Evolutionary conservation across 176 grass and related monocot species (phyloP), one percentile per base, ranked within the genome.

Genomic region (Dendrocalamus sinicus): DNA sequence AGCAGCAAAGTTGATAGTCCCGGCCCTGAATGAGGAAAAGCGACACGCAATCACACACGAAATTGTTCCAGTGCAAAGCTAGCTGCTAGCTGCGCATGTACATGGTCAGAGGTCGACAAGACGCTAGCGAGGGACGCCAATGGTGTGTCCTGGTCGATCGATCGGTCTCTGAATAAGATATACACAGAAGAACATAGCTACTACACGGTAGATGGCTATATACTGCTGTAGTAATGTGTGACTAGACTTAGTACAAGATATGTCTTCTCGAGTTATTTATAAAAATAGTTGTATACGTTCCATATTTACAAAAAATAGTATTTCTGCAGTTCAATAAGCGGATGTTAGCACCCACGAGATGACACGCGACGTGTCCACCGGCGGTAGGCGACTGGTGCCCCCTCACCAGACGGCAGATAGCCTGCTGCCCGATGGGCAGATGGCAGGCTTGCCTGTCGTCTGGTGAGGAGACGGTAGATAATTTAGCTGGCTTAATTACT

Each of bases 1-100:
- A 59, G 61, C 72, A 41, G 20, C 71, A 64, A 64, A 76, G 72
- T 22, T 44, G 72, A 63, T 64, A 47, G 74, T 37, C 11, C 39
- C 73, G 83, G 83, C 83, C 41, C 88, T 89, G 88, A 85, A 81
- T 76, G 83, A 85, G 88, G 77, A 70, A 89, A 89, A 85, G 83
- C 70, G 63, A 81, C 88, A 81, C 88, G 88, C 88, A 89, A 76
- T 85, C 77, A 63, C 83, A 85, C 76, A 77, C 68, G 82, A 1
- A 65, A 81, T 88, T 70, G 86, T 88, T 86, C 76, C 65, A 11
- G 39, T 9, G 62, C 24, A 7, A 41, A 6, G 35, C 73, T 76
- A 58, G 15, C 24, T 19, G 76, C 19, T 60, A 4, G 32, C 69
- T 32, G 81, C 1, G 51, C 50, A 37, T 57, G 73, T 57, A 19